phyloP scores from a whole-genome alignment of 192 early-diverging fungal species.

The Ramicandelaber brevisporus region DNA sequence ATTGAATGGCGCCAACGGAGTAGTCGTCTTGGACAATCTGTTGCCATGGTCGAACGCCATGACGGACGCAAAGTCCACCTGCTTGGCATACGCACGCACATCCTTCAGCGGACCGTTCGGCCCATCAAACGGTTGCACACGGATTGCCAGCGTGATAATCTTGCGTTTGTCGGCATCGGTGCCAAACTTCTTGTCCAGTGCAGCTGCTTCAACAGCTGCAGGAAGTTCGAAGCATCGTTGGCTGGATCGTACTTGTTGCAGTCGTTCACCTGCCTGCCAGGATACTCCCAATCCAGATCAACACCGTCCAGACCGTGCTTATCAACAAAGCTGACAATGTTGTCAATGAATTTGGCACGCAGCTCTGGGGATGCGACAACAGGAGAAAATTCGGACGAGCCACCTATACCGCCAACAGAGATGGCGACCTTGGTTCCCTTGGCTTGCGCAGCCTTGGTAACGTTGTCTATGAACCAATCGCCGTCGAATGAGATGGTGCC shows the following conservation, averaged over 20 bases:
- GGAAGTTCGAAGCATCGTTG: slow-evolving; percentile 38
- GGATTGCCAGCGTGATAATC: slow-evolving; percentile 34
- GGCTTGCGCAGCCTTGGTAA: slow-evolving; percentile 20
- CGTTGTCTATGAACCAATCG: slow-evolving; percentile 8
- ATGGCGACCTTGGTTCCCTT: slow-evolving; percentile 27
- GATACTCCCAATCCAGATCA: slow-evolving; percentile 59
- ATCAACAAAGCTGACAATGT: slow-evolving; percentile 14
- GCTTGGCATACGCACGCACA: slow-evolving; percentile 26
- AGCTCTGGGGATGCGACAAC: slow-evolving; percentile 9
- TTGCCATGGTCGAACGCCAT: slow-evolving; percentile 41
- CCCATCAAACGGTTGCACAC: slow-evolving; percentile 27
- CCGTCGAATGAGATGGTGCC: slow-evolving; percentile 11
- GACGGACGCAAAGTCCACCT: slow-evolving; percentile 35
- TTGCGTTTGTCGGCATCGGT: slow-evolving; percentile 8
- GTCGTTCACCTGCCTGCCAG: slow-evolving; percentile 15
- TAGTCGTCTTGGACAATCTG: slow-evolving; percentile 22
- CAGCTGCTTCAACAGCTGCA: slow-evolving; percentile 28
- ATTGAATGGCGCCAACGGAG: slow-evolving; percentile 31
- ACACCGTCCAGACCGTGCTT: slow-evolving; percentile 28
- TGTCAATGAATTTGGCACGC: slow-evolving; percentile 14
- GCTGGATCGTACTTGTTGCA: slow-evolving; percentile 15
- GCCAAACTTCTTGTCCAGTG: slow-evolving; percentile 12
- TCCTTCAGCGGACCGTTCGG: slow-evolving; percentile 16
- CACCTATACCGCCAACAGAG: slow-evolving; percentile 44
- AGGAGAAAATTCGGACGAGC: slow-evolving; percentile 18